Evolutionary conservation across 2,329 filamentous ascomycete species (phyloP).

Genomic region (Mycocentrospora acerina): DNA sequence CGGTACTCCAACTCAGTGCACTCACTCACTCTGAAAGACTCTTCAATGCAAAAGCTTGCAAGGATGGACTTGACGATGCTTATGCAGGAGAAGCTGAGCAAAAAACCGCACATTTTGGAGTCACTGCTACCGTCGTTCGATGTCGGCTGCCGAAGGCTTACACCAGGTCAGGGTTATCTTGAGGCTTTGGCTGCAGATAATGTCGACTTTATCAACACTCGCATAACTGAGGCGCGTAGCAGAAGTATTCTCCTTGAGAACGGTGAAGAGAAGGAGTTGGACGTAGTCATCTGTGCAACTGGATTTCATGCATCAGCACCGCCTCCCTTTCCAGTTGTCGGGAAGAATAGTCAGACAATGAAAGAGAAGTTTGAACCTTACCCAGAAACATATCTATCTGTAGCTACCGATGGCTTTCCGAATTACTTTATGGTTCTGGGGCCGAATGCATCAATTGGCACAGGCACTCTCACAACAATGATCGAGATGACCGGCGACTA

Average conservation of each 20-base stretch:
- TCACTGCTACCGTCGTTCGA: conserved; percentile 46
- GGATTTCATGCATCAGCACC: conserved; percentile 47
- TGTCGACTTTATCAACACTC: conserved; percentile 39
- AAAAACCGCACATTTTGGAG: conserved; percentile 45
- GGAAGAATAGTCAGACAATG: too few species aligned
- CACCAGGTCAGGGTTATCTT: conserved; percentile 55
- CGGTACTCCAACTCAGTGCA: conserved; percentile 55
- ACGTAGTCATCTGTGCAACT: conserved; percentile 49
- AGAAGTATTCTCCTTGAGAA: too few species aligned
- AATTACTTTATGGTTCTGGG: too few species aligned
- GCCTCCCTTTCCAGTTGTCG: conserved; percentile 40
- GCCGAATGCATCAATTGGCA: too few species aligned
- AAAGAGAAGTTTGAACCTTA: too few species aligned
- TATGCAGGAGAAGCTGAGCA: conserved; percentile 44
- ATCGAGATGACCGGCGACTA: too few species aligned
- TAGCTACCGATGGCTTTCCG: too few species aligned
- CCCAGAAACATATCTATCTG: too few species aligned
- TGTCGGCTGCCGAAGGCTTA: conserved; percentile 52
- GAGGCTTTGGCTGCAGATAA: conserved; percentile 49
- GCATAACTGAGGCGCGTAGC: too few species aligned
- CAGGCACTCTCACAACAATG: too few species aligned
- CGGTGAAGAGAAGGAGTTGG: conserved; percentile 44
- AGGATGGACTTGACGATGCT: conserved; percentile 42
- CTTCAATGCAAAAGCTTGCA: conserved; percentile 48
- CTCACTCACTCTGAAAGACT: conserved; percentile 56